Percentiles rank a stretch among this genome's conserved stretches.
Evolutionary conservation across 331 rosid genomes (phyloP).

Genomic region (Quercus tomentella): DNA sequence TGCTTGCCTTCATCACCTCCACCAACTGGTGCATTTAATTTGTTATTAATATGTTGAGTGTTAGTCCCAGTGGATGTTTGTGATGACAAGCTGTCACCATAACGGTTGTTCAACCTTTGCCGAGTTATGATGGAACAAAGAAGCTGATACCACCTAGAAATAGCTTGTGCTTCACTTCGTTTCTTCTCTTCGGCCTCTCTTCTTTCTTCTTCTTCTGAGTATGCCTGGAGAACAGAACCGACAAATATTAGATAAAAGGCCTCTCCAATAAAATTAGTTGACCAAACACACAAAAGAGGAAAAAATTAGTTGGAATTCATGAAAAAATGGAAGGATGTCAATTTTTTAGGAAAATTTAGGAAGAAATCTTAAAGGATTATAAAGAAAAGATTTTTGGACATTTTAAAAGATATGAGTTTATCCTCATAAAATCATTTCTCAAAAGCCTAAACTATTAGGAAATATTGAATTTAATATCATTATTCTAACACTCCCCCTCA

Average conservation of each 20-base stretch:
- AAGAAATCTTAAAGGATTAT: background rate
- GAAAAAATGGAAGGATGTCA: background rate
- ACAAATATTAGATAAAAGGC: background rate
- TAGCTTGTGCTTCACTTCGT: constrained; percentile 63
- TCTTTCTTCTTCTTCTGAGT: constrained; percentile 72
- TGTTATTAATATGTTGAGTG: constrained; percentile 13
- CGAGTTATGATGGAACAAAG: constrained; percentile 81
- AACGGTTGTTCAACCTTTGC: constrained; percentile 68
- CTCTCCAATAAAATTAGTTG: background rate
- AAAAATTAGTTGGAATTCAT: background rate
- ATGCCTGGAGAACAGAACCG: constrained; percentile 46
- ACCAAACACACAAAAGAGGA: background rate
- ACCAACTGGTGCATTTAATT: constrained; percentile 22
- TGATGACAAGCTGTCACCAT: constrained; percentile 38
- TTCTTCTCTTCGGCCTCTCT: constrained; percentile 67
- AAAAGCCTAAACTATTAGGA: background rate
- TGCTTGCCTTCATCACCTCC: constrained; percentile 26
- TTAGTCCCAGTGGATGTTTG: constrained; percentile 13
- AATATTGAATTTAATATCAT: no score
- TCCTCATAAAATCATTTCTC: background rate
- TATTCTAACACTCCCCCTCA: no score
- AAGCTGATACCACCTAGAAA: constrained; percentile 88
- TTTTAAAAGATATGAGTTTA: background rate
- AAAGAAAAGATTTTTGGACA: background rate
- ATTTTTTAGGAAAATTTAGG: background rate